phyloP scores from a whole-genome alignment of 495 filamentous ascomycete species.

The Trypethelium eluteriae region DNA sequence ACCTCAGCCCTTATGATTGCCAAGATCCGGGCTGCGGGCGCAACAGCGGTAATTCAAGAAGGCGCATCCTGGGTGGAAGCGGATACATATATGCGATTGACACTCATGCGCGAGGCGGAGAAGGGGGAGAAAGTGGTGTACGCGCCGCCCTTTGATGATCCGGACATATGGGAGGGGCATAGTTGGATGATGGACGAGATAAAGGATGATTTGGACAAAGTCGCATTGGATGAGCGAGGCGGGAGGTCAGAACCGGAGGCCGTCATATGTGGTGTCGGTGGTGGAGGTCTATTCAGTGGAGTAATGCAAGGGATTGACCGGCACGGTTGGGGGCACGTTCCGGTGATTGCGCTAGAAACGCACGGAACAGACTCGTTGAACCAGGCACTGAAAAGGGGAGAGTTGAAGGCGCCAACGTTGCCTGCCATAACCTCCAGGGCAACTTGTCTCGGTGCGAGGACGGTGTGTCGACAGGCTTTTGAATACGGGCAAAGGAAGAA shows the following conservation, averaged over 20 bases:
- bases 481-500: constrained; percentile 41
- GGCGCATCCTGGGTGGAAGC: constrained; percentile 72
- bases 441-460: constrained; percentile 65
- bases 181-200: constrained; percentile 70
- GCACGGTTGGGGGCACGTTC: constrained; percentile 34
- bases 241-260: constrained; percentile 47
- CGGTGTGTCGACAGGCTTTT: constrained; percentile 66
- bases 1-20: constrained; percentile 64
- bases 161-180: constrained; percentile 75
- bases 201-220: constrained; percentile 43
- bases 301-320: constrained; percentile 63
- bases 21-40: constrained; percentile 63
- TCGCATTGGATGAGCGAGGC: constrained; percentile 12
- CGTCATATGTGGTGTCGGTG: constrained; percentile 78
- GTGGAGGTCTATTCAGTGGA: constrained; percentile 79
- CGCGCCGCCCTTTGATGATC: constrained; percentile 85
- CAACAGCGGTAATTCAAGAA: constrained; percentile 58
- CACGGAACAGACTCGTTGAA: constrained; percentile 67
- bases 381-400: constrained; percentile 49
- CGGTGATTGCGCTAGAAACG: constrained; percentile 76
- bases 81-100: constrained; percentile 59
- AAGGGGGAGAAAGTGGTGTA: constrained; percentile 54
- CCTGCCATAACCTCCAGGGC: constrained; percentile 74
- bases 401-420: constrained; percentile 51
- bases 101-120: constrained; percentile 43